phyloP scores from a whole-genome alignment of 2,329 filamentous ascomycete species.

The Sporothrix globosa region DNA sequence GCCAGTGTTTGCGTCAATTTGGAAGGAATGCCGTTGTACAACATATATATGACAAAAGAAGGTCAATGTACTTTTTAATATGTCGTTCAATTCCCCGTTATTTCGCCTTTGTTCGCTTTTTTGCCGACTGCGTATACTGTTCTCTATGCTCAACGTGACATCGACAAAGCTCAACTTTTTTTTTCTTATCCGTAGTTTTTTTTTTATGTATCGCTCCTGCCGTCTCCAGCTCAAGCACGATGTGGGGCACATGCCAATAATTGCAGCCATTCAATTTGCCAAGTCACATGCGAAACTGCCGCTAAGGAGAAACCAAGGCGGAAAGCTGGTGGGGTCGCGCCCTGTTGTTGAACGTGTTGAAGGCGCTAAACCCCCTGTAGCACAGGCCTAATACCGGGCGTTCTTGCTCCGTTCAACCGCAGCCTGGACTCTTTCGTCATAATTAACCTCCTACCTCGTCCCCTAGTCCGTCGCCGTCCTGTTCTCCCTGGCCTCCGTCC shows the following conservation, averaged over 20 bases:
- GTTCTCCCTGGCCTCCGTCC: background rate
- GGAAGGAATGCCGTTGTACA: background rate
- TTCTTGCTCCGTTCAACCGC: slow-evolving; percentile 5
- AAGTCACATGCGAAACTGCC: slow-evolving; percentile 20
- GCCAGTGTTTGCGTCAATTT: background rate
- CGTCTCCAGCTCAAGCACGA: slow-evolving; percentile 8
- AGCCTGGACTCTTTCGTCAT: slow-evolving; percentile 23
- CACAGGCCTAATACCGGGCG: slow-evolving; percentile 1
- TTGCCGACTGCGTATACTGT: background rate
- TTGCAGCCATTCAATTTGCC: slow-evolving; percentile 23
- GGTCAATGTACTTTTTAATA: background rate
- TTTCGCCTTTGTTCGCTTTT: background rate
- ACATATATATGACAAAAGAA: background rate
- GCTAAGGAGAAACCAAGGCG: slow-evolving; percentile 14
- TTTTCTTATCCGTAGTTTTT: slow-evolving; percentile 26
- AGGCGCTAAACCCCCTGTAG: background rate
- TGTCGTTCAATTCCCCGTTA: background rate
- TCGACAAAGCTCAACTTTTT: slow-evolving; percentile 38
- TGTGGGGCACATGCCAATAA: slow-evolving; percentile 23
- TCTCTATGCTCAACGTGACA: no score
- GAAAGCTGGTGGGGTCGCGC: slow-evolving; percentile 11
- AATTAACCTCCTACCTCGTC: background rate
- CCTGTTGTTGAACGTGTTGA: background rate
- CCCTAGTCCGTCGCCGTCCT: no score
- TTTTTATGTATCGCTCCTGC: slow-evolving; percentile 23